These are phyloP conservation scores for Pouteria glomerata DNA, from an alignment of 148 eudicot species.

Conservation along the genomic window DNA sequence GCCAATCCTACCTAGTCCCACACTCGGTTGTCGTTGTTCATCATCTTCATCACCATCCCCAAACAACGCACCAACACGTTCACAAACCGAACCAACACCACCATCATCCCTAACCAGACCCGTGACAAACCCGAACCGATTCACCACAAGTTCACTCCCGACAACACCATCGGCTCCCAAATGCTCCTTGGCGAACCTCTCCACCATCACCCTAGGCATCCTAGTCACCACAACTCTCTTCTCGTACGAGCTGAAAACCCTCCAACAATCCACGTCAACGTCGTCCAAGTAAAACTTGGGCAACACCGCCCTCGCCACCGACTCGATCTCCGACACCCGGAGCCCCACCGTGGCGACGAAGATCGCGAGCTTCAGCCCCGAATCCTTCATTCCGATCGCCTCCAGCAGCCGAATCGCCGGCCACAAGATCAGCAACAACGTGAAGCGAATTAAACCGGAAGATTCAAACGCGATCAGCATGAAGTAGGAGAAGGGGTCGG, in stretches of 20 bases:
- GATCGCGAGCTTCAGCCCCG: constrained; percentile 28
- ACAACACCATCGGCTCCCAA: constrained; percentile 60
- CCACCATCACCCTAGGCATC: constrained; percentile 74
- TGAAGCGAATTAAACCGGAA: constrained; percentile 38
- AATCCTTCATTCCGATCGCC: constrained; percentile 8
- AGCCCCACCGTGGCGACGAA: constrained; percentile 43
- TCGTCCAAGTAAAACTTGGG: constrained; percentile 51
- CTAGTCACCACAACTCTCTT: constrained; percentile 62
- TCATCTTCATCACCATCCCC: constrained; percentile 37
- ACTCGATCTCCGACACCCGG: constrained; percentile 35
- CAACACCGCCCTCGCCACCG: constrained; percentile 48
- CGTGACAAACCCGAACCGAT: constrained; percentile 50
- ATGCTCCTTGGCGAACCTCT: constrained; percentile 75
- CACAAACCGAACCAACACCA: constrained; percentile 28
- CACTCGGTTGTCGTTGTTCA: constrained; percentile 47
- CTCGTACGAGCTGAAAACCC: constrained; percentile 42
- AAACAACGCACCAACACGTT: constrained; percentile 34
- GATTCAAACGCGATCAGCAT: constrained; percentile 54
- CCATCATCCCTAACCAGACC: constrained; percentile 35
- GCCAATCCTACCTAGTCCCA: constrained; percentile 47
- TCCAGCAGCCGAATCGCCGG: constrained; percentile 28
- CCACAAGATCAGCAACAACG: constrained; percentile 29
- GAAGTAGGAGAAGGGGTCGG: constrained; percentile 41
- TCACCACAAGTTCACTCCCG: constrained; percentile 60
- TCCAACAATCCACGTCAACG: constrained; percentile 62